Percentiles rank a stretch among this genome's conserved stretches.
These are phyloP conservation scores for Serendipita sp. DNA, from an alignment of 768 basidiomycete species.

Conservation along the genomic window DNA sequence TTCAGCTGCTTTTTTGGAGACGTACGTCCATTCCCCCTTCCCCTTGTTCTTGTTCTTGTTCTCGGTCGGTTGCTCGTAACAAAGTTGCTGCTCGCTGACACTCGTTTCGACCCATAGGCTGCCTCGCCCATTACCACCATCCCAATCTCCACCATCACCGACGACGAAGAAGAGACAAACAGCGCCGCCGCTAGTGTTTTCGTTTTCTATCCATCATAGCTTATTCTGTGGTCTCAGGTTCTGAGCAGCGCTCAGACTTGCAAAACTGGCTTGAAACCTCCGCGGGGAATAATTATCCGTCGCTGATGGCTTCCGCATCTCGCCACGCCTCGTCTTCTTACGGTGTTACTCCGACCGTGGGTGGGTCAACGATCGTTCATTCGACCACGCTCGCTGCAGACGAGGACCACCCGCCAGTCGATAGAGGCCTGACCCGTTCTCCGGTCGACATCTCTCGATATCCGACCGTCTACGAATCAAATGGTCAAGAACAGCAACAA, in stretches of 20 bases:
- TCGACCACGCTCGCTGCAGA: slow-evolving; percentile 2
- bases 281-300: too few relatives aligned
- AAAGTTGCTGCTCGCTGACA: background rate
- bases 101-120: too few relatives aligned
- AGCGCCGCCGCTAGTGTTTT: background rate
- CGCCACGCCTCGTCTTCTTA: background rate
- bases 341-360: slow-evolving; percentile 1
- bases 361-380: background rate
- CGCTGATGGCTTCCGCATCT: background rate
- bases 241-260: background rate
- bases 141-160: too few relatives aligned
- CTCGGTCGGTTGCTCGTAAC: background rate
- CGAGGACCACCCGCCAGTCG: slow-evolving; percentile 12
- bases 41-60: background rate
- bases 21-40: background rate
- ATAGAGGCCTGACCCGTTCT: slow-evolving; percentile 12
- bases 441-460: background rate
- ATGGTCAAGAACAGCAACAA: slow-evolving; percentile 26
- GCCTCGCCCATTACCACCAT: too few relatives aligned
- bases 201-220: background rate
- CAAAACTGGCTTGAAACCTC: background rate
- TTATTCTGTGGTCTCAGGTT: background rate
- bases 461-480: slow-evolving; percentile 22
- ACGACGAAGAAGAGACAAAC: background rate
- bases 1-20: background rate